These are phyloP conservation scores for Penicillium dipodomyicola DNA, from an alignment of 495 filamentous ascomycete species.

Conservation along the genomic window DNA sequence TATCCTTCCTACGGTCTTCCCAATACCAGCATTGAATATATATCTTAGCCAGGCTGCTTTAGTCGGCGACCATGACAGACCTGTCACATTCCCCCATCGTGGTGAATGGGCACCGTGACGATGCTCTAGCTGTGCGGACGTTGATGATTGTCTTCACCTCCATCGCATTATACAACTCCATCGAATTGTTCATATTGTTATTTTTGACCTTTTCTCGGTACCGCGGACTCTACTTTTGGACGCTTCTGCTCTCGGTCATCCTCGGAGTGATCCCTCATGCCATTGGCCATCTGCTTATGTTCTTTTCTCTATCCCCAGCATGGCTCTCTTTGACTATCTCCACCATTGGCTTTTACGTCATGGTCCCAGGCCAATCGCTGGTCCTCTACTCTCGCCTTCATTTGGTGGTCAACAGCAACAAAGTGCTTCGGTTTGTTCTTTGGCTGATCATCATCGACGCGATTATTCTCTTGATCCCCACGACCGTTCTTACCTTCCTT, in stretches of 20 bases:
- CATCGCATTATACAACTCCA: constrained; percentile 51
- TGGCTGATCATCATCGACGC: constrained; percentile 57
- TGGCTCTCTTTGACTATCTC: constrained; percentile 41
- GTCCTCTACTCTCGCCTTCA: constrained; percentile 67
- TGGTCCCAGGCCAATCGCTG: constrained; percentile 65
- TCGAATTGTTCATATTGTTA: constrained; percentile 48
- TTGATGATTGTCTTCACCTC: constrained; percentile 49
- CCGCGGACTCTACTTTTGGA: constrained; percentile 52
- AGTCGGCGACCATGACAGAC: constrained; percentile 9
- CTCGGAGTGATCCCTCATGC: constrained; percentile 54
- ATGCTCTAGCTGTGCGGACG: constrained; percentile 33
- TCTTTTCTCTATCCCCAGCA: constrained; percentile 43
- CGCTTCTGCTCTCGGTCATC: constrained; percentile 39
- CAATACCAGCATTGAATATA: not conserved
- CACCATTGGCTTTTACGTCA: constrained; percentile 56
- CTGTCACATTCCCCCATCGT: constrained; percentile 34
- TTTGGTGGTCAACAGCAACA: constrained; percentile 50
- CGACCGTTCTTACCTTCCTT: constrained; percentile 53
- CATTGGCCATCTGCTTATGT: constrained; percentile 54
- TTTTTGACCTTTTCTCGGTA: constrained; percentile 51
- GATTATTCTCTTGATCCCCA: constrained; percentile 48
- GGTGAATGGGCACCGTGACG: constrained; percentile 34
- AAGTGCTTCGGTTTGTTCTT: constrained; percentile 49
- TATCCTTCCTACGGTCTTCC: not conserved
- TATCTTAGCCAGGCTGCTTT: not conserved